Evolutionary conservation across 2,329 filamentous ascomycete genomes (phyloP), one percentile per base, ranked within the genome.

Genomic region (Neofusicoccum kwambonambiense): DNA sequence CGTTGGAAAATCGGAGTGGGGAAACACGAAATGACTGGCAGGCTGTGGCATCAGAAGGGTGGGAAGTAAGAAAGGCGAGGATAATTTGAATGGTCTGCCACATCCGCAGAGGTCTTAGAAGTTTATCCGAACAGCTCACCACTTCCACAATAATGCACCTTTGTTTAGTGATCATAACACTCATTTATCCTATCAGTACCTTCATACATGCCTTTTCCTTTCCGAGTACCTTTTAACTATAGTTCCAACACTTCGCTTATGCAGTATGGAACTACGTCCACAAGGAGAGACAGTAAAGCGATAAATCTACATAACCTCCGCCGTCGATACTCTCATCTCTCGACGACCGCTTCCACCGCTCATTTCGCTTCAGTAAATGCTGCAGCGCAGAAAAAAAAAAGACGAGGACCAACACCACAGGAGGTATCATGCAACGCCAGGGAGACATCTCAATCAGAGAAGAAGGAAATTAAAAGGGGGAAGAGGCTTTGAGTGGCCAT

Each of bases 381-480:
- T 19, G 27, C 4, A 31, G 5, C 4, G 35, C 13, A n/a, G 11
- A 11, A 19, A 19, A 34, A 31, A 11, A 19, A 19, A 34, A 17
- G 41, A 45, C 41, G 39, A 22, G 31, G n/a, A 47, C 56, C 56
- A 60, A 60, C 56, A 60, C 56, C 56, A 37, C 41, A 47, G n/a
- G 56, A 60, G 56, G 56, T 60, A 60, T 60, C 56, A 60, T 60
- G 42, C 56, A 60, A 60, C 56, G 42, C 42, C 56, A 47, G 15
- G 15, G 5, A 11, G 31, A 39, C 3, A 47, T 4, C 15, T 9
- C 19, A 42, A 17, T 15, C 1, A 13, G 11, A 15, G 8, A 27
- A n/a, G 5, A n/a, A 42, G 35, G 11, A 41, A 42, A 19, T 4
- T 2, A 39, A 22, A 34, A 6, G 19, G 41, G 13, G 41, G 27